Evolutionary conservation across 192 early-diverging fungal species (phyloP), one percentile per base, ranked within the genome.

Genomic region (Entophlyctis helioformis): DNA sequence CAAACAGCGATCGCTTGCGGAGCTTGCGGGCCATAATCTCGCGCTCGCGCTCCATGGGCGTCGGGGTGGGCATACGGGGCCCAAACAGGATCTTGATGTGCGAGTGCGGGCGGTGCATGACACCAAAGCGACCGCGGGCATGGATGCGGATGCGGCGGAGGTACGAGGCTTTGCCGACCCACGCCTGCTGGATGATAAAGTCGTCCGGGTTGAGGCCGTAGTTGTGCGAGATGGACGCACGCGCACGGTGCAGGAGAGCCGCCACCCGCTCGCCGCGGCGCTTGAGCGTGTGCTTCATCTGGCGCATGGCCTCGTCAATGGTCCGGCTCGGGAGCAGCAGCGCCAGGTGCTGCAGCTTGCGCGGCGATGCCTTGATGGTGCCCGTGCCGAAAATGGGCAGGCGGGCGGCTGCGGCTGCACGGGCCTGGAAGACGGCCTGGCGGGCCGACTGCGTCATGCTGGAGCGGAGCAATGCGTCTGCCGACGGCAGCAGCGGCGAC

Each of bases 111-210:
- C 72, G 72, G 53, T 82, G 72, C 62, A 88, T 82, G 10, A 81
- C 60, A 33, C 86, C 87, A 39, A 79, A 74, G 32, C 88, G 60
- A 10, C 89, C 90, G 22, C 87, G 59, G 1, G 80, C 89, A 51
- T 86, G 82, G 40, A 71, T 70, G 51, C 83, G 78, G 24, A 88
- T 44, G n/a, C 86, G 67, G 52, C 81, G 83, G 6, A 76, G 52
- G 51, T 75, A 89, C 25, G 56, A 42, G 3, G 88, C 89, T 60
- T 92, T 91, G 3, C 93, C 93, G 19, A 91, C 86, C 64, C 85
- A 87, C 2, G 83, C 83, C 55, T 81, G 73, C 22, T 23, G 23
- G 21, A 76, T 57, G 28, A 57, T 41, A 39, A 44, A 67, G 19
- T 45, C n/a, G 0, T 41, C 34, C 19, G 44, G 48, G 19, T 62